Percentiles rank a stretch among this genome's conserved stretches.
Evolutionary conservation across 192 early-diverging fungal genomes (phyloP).

Genomic region (Piromyces finnis): DNA sequence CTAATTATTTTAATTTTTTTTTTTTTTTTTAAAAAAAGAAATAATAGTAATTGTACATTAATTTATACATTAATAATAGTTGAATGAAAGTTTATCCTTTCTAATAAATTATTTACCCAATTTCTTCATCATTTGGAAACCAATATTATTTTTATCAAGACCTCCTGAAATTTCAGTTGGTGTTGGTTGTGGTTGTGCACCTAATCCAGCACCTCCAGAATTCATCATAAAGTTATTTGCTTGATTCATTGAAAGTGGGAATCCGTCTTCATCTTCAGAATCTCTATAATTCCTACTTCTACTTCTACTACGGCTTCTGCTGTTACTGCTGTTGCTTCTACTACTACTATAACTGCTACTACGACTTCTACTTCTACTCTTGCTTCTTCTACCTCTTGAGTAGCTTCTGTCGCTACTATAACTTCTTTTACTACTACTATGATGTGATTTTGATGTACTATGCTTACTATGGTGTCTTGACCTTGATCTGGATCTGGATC

Average conservation of each 20-base stretch:
- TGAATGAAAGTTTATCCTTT: not conserved
- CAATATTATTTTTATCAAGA: not conserved
- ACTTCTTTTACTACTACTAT: not conserved
- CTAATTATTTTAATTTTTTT: not conserved
- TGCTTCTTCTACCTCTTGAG: too few species aligned
- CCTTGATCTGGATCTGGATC: not conserved
- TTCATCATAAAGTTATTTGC: not conserved
- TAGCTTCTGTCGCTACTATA: not conserved
- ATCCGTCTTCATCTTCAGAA: not conserved
- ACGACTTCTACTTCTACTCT: not conserved
- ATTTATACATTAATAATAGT: not conserved
- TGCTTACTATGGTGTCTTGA: not conserved
- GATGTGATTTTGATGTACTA: not conserved
- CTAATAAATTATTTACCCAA: not conserved
- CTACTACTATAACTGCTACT: not conserved
- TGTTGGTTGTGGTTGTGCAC: not conserved
- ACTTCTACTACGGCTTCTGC: not conserved
- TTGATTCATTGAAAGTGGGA: not conserved
- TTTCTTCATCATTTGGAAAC: not conserved
- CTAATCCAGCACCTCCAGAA: not conserved
- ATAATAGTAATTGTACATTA: too few species aligned
- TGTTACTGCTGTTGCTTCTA: not conserved
- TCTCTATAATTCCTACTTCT: not conserved
- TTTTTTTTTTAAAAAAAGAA: too few species aligned
- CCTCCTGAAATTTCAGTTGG: not conserved